Conservation (phyloP, 352 stramenopile genomes). For the Pythium plurisporium region DNA sequence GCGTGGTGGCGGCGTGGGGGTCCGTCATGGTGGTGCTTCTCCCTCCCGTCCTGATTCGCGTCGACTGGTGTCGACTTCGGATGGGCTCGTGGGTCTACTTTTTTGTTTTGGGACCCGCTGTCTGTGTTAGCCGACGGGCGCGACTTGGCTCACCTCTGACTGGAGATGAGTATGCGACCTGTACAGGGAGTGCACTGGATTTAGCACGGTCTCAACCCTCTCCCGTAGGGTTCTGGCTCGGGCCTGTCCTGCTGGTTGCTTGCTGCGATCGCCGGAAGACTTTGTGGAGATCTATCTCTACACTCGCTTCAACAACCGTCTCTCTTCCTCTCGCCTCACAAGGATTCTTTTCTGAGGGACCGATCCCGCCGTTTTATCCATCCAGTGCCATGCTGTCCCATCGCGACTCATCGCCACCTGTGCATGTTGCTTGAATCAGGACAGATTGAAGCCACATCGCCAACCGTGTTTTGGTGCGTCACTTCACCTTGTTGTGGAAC, state of each 20-base stretch:
- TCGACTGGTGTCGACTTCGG: too few relatives aligned
- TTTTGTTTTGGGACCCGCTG: background rate
- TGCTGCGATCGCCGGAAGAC: background rate
- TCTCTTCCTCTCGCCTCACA: background rate
- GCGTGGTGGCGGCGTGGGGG: background rate
- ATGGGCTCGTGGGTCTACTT: background rate
- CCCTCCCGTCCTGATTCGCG: constrained; percentile 1
- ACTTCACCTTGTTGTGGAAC: background rate
- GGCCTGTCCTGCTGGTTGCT: background rate
- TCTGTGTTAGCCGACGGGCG: background rate
- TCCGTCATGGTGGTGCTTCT: background rate
- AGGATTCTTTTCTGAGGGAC: too few relatives aligned
- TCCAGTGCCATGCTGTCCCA: background rate
- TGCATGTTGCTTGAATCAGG: too few relatives aligned
- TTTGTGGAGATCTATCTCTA: background rate
- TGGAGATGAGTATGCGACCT: background rate
- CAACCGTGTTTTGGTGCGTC: constrained; percentile 4
- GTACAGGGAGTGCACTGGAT: background rate
- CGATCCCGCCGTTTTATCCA: background rate
- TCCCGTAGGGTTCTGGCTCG: constrained; percentile 1
- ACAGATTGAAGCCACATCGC: background rate
- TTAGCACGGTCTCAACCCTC: background rate
- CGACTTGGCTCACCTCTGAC: constrained; percentile 1
- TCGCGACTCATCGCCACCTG: too few relatives aligned
- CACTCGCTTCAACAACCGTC: background rate